These are phyloP conservation scores for Dactylorhiza incarnata DNA, from an alignment of 106 monocot species.

Conservation along the genomic window DNA sequence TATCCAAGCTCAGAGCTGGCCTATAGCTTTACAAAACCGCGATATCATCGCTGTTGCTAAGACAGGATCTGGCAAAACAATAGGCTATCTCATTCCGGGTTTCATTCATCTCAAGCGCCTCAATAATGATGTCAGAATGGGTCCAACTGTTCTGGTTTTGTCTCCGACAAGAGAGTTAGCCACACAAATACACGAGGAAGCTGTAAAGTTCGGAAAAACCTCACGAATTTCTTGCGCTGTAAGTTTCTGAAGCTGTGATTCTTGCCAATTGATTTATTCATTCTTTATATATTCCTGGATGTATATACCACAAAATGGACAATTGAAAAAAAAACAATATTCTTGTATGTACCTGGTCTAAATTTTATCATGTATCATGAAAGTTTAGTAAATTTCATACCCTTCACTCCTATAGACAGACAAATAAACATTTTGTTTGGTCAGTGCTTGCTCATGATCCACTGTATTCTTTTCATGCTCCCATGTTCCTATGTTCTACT, in stretches of 20 bases:
- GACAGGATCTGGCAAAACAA: conserved; percentile 83
- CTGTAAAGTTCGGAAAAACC: conserved; percentile 60
- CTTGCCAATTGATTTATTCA: too few relatives aligned
- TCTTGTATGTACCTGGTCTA: background rate
- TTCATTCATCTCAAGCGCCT: conserved; percentile 53
- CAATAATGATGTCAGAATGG: conserved; percentile 41
- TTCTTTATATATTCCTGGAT: too few relatives aligned
- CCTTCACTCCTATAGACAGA: background rate
- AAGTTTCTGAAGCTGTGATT: conserved; percentile 11
- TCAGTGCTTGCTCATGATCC: background rate
- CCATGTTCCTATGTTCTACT: too few relatives aligned
- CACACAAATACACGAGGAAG: conserved; percentile 72
- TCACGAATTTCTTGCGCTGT: conserved; percentile 62
- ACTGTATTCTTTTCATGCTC: background rate
- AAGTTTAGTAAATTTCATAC: background rate
- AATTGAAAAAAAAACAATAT: background rate
- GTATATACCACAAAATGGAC: too few relatives aligned
- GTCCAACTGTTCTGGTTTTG: conserved; percentile 69
- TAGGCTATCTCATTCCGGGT: conserved; percentile 70
- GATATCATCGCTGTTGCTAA: conserved; percentile 77
- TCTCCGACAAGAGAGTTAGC: conserved; percentile 87
- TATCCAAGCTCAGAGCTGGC: conserved; percentile 81
- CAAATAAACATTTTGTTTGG: background rate
- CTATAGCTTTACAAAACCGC: conserved; percentile 53
- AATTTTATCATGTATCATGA: background rate